A percentile compares a stretch with the other conserved stretches of the same genome.
These are phyloP conservation scores for Globisporangium canariense DNA, from an alignment of 352 stramenopile species.

Conservation along the genomic window DNA sequence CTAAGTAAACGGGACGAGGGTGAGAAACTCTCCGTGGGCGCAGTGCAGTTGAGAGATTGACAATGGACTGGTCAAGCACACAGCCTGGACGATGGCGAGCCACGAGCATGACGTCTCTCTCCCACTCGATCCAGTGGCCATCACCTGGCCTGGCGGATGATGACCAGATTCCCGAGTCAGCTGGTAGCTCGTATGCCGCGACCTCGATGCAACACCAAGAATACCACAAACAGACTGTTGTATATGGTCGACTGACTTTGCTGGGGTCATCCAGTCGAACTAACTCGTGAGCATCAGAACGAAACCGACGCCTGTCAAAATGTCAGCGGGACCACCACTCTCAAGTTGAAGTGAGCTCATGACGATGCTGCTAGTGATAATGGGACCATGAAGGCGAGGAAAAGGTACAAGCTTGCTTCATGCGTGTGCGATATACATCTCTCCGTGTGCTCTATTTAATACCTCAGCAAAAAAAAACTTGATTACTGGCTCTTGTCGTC, in stretches of 20 bases:
- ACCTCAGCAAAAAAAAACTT: conserved; percentile 12
- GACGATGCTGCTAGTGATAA: not conserved
- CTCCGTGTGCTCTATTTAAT: conserved; percentile 9
- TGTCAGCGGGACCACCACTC: not conserved
- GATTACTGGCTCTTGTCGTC: conserved; percentile 12
- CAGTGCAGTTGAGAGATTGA: not conserved
- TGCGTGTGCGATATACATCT: conserved; percentile 6
- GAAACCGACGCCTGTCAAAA: not conserved
- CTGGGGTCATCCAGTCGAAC: not conserved
- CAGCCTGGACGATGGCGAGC: not conserved
- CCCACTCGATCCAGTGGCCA: not conserved
- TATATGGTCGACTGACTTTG: not conserved
- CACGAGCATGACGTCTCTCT: not conserved
- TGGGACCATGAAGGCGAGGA: not conserved
- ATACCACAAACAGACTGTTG: not conserved
- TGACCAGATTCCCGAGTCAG: not conserved
- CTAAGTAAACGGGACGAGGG: not conserved
- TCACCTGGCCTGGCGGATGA: not conserved
- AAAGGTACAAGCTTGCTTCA: not conserved
- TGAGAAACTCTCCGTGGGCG: too few relatives aligned
- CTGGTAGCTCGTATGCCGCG: not conserved
- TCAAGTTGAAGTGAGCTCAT: conserved; percentile 1
- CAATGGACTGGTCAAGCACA: too few relatives aligned
- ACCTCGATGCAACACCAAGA: not conserved
- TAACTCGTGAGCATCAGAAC: not conserved